Evolutionary conservation across 345 rosid genomes (phyloP), one percentile per base, ranked within the genome.

Genomic region (Conringia planisiliqua): DNA sequence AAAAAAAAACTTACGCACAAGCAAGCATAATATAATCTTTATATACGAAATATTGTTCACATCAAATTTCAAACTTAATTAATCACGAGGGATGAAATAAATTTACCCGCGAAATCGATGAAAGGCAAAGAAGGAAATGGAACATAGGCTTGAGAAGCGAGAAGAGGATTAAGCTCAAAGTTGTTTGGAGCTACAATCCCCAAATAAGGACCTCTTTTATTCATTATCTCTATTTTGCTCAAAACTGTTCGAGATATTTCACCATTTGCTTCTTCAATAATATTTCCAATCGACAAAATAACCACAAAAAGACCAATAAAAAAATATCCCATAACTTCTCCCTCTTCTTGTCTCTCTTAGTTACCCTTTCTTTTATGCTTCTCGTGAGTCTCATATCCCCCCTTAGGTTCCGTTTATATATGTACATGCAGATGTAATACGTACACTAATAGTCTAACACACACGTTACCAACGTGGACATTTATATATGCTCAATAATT

Each of bases 151-250:
- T 74, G 42, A 66, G 90, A 85, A 10, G 65, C 80, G 10, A 92
- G 83, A 73, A 92, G 96, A 78, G 97, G 97, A 62, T 77, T 83
- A 86, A 90, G 86, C 83, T 92, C 97, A 79, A 70, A 92, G 57
- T 82, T 58, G 70, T 90, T 92, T 42, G 97, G 96, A 44, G 87
- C 87, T 9, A 92, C 72, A 29, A 92, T 80, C 6, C 96, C 97
- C 10, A 90, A 79, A 43, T 72, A 87, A 10, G 88, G 89, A 48
- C 94, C 94, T 58, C 71, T 57, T 57, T 33, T 44, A 72, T 92
- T 88, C 13, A 82, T 66, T 12, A 5, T 33, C 11, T 52, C 72
- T 6, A 89, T 81, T n/a, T 57, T 78, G 14, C 12, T 70, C 84
- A 74, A 16, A 14, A 63, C 39, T 0, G 12, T 29, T 32, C 12